Conservation (phyloP, 352 stramenopile species). For the Phytophthora agathidicida region DNA sequence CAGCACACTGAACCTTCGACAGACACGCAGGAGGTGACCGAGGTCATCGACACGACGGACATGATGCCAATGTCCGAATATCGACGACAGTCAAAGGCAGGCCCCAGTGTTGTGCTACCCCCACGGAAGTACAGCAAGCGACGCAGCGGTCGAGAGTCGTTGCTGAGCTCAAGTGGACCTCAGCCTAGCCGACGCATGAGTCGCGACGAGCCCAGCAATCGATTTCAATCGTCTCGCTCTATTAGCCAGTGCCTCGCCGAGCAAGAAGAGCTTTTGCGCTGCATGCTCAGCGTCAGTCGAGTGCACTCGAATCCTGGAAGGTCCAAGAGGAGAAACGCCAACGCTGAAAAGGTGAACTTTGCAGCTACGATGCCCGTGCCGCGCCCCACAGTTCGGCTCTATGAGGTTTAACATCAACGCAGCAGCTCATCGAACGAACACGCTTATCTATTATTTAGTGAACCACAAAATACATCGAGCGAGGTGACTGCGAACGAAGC, state of each 20-base stretch:
- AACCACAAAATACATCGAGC: not conserved
- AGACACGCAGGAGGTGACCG: conserved; percentile 35
- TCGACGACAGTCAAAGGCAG: conserved; percentile 10
- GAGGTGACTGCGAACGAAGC: conserved; percentile 18
- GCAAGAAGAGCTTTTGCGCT: conserved; percentile 46
- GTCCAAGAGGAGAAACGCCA: conserved; percentile 12
- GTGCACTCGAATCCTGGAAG: conserved; percentile 23
- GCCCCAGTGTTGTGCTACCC: conserved; percentile 5
- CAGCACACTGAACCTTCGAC: not conserved
- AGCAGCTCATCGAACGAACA: not conserved
- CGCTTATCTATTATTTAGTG: conserved; percentile 22
- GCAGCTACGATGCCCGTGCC: conserved; percentile 29
- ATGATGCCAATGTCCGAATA: conserved; percentile 45
- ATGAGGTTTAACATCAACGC: conserved; percentile 25
- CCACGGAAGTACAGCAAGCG: conserved; percentile 25
- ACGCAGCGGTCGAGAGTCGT: conserved; percentile 15
- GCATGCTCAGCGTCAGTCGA: conserved; percentile 40
- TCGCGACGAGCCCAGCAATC: conserved; percentile 19
- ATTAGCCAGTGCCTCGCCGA: conserved; percentile 50
- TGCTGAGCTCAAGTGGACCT: conserved; percentile 24
- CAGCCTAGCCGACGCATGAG: conserved; percentile 12
- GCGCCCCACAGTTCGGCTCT: conserved; percentile 23
- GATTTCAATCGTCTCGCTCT: conserved; percentile 34
- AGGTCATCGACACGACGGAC: conserved; percentile 60
- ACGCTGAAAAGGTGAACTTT: conserved; percentile 20